Conservation (phyloP, 2,329 filamentous ascomycete genomes). For the Penicillium italicum region DNA sequence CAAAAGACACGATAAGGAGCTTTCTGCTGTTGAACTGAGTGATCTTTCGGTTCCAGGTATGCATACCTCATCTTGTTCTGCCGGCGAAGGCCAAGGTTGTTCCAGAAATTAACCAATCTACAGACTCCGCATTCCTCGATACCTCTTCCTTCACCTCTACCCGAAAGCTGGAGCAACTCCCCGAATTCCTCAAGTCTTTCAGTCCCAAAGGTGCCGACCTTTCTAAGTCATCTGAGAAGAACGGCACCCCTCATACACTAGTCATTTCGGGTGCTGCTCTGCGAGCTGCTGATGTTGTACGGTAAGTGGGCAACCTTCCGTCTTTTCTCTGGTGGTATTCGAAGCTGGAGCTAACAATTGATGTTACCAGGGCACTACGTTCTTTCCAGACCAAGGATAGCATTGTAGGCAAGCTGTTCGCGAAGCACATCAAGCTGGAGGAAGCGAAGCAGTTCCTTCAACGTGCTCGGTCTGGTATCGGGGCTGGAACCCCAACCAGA, state of each 20-base stretch:
- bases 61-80: conserved; percentile 11
- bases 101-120: neutral
- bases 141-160: conserved; percentile 69
- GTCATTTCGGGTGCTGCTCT: conserved; percentile 82
- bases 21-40: conserved; percentile 79
- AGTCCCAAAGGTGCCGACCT: conserved; percentile 57
- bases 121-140: conserved; percentile 72
- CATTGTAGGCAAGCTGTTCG: conserved; percentile 85
- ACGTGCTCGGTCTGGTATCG: conserved; percentile 65
- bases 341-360: conserved; percentile 7
- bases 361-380: conserved; percentile 58
- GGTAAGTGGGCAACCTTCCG: conserved; percentile 47
- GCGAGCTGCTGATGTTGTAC: conserved; percentile 77
- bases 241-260: conserved; percentile 77
- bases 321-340: neutral
- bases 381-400: conserved; percentile 75
- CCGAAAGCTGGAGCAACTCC: conserved; percentile 68
- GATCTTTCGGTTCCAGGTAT: conserved; percentile 76
- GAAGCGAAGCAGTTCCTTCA: conserved; percentile 77
- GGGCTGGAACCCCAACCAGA: conserved; percentile 82
- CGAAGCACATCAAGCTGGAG: conserved; percentile 94
- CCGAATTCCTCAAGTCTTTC: conserved; percentile 69
- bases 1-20: conserved; percentile 70
- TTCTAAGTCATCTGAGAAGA: conserved; percentile 62
- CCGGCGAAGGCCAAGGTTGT: neutral